Conservation (phyloP, 345 rosid species). For the Eucalyptus polyanthemos region DNA sequence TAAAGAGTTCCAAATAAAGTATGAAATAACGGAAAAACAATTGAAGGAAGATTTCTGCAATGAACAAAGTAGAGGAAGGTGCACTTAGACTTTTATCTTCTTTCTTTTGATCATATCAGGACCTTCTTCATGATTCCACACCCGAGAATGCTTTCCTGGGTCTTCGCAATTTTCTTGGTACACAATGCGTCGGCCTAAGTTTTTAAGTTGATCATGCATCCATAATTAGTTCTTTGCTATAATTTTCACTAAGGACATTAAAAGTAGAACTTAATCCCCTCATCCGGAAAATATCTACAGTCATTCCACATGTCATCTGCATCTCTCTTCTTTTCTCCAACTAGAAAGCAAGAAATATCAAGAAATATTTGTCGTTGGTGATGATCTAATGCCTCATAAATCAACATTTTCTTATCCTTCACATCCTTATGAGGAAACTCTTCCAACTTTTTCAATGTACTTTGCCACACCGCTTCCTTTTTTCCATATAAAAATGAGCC, state of each 20-base stretch:
- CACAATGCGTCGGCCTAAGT: background rate
- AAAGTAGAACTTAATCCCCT: background rate
- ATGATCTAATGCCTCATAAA: background rate
- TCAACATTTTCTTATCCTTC: background rate
- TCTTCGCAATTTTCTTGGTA: background rate
- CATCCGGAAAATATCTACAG: background rate
- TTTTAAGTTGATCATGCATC: background rate
- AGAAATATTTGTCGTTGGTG: background rate
- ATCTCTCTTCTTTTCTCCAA: background rate
- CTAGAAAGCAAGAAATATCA: background rate
- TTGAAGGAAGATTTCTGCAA: no score
- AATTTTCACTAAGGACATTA: background rate
- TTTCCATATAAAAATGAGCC: background rate
- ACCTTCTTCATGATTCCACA: background rate
- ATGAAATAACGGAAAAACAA: no score
- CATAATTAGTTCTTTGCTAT: background rate
- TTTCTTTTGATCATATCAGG: background rate
- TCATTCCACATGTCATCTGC: background rate
- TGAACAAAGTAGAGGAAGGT: background rate
- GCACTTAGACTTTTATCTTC: background rate
- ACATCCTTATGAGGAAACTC: background rate
- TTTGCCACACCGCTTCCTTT: background rate
- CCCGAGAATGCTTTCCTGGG: fast-evolving
- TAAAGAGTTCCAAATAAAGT: no score
- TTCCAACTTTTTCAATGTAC: background rate